A percentile compares a stretch with the other conserved stretches of the same genome.
Evolutionary conservation across 1,284 basidiomycete species (phyloP).

Genomic region (Apiotrichum veenhuisii): DNA sequence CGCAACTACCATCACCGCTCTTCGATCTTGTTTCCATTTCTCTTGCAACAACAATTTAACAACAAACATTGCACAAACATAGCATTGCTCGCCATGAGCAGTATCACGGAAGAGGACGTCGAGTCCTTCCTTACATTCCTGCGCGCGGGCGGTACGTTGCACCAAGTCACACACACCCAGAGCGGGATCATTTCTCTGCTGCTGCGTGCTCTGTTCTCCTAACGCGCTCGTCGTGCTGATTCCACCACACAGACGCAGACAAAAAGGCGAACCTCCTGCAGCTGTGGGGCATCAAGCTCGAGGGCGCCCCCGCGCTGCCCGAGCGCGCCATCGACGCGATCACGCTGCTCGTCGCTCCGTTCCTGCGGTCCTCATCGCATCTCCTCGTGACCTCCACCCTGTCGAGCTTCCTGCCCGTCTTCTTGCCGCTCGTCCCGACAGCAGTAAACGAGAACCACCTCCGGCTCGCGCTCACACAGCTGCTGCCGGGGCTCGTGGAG

Average conservation of each 20-base stretch:
- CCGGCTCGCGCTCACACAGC: slow-evolving; percentile 28
- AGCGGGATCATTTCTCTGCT: too few relatives aligned
- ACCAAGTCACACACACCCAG: background rate
- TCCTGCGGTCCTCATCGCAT: slow-evolving; percentile 36
- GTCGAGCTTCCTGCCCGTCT: slow-evolving; percentile 40
- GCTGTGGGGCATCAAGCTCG: slow-evolving; percentile 42
- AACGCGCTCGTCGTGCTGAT: background rate
- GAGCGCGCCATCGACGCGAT: slow-evolving; percentile 37
- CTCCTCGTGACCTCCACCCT: slow-evolving; percentile 38
- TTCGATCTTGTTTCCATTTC: too few relatives aligned
- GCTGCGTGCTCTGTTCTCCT: too few relatives aligned
- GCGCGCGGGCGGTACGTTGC: slow-evolving; percentile 32
- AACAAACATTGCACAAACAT: background rate
- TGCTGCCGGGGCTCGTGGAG: slow-evolving; percentile 40
- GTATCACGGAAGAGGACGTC: slow-evolving; percentile 32
- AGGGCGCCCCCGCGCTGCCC: slow-evolving; percentile 33
- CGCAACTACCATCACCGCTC: too few relatives aligned
- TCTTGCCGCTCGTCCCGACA: slow-evolving; percentile 35
- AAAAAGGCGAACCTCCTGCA: slow-evolving; percentile 47
- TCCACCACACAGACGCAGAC: slow-evolving; percentile 31
- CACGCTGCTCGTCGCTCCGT: slow-evolving; percentile 32
- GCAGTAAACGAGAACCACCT: slow-evolving; percentile 16
- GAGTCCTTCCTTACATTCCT: slow-evolving; percentile 35
- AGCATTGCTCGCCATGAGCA: background rate
- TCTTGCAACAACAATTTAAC: background rate